Conservation (phyloP, 257 asterid species). For the Cruciata laevipes region DNA sequence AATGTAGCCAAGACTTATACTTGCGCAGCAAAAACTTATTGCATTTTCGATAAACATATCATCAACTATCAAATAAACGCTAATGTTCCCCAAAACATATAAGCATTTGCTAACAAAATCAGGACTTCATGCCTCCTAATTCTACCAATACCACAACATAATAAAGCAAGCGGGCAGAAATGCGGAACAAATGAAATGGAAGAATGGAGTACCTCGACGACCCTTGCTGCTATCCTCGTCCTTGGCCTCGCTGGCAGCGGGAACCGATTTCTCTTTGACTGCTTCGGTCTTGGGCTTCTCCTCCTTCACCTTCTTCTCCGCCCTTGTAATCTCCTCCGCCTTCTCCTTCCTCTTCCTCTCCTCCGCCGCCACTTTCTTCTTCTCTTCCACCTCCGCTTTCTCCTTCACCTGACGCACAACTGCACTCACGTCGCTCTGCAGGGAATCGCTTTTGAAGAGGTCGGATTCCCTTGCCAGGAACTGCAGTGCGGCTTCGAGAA, state of each 20-base stretch:
- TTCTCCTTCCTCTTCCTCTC: slow-evolving; percentile 43
- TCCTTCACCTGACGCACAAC: slow-evolving; percentile 63
- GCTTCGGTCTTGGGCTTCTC: slow-evolving; percentile 11
- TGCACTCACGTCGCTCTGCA: slow-evolving; percentile 61
- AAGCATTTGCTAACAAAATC: not conserved
- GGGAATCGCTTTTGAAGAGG: slow-evolving; percentile 63
- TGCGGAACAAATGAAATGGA: not conserved
- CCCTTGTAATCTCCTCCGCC: slow-evolving; percentile 14
- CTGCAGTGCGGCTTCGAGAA: slow-evolving; percentile 51
- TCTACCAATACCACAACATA: not conserved
- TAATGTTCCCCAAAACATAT: too few species aligned
- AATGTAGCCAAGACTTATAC: too few species aligned
- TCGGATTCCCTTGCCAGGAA: slow-evolving; percentile 70
- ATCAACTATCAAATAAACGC: not conserved
- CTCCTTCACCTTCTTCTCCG: slow-evolving; percentile 25
- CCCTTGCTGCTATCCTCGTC: slow-evolving; percentile 34
- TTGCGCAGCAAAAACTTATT: too few species aligned
- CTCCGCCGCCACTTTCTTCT: slow-evolving; percentile 44
- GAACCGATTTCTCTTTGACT: slow-evolving; percentile 12
- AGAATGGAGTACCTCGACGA: slow-evolving; percentile 32
- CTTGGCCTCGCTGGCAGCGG: slow-evolving; percentile 8
- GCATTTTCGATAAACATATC: too few species aligned
- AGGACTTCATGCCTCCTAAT: not conserved
- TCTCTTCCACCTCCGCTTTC: slow-evolving; percentile 51
- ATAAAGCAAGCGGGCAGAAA: not conserved